A percentile compares a stretch with the other conserved stretches of the same genome.
These are phyloP conservation scores for Thraustochytrium striatum DNA, from an alignment of 352 stramenopile genomes.

Conservation along the genomic window DNA sequence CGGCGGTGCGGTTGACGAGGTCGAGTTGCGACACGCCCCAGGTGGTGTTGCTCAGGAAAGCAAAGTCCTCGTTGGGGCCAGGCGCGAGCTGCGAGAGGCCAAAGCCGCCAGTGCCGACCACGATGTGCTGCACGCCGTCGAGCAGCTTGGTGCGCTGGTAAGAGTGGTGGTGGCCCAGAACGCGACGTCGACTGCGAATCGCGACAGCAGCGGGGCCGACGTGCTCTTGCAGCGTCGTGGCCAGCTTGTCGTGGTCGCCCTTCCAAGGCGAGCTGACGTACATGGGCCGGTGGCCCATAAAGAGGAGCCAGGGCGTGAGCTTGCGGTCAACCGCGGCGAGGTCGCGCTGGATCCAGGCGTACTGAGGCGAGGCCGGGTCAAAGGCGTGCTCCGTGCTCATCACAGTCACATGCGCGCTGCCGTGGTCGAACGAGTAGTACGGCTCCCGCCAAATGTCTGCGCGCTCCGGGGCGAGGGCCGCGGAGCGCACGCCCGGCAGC, in stretches of 20 bases:
- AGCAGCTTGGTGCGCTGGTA: constrained; percentile 63
- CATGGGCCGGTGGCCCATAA: constrained; percentile 68
- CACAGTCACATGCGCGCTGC: constrained; percentile 70
- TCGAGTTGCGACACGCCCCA: constrained; percentile 40
- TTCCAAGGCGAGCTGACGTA: constrained; percentile 57
- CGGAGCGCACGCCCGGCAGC: background rate
- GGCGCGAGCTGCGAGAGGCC: background rate
- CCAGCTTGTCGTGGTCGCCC: constrained; percentile 52
- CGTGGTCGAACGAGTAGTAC: constrained; percentile 80
- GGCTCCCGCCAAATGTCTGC: constrained; percentile 4
- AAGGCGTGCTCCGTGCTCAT: constrained; percentile 71
- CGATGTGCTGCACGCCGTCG: constrained; percentile 23
- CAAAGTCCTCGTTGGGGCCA: background rate
- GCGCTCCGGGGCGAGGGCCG: background rate
- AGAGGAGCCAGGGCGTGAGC: constrained; percentile 64
- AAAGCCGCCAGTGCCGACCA: constrained; percentile 29
- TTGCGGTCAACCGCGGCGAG: constrained; percentile 60
- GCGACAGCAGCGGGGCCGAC: no score
- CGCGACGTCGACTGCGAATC: no score
- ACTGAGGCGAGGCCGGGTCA: constrained; percentile 51
- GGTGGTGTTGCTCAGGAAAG: constrained; percentile 1
- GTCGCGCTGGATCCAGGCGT: constrained; percentile 60
- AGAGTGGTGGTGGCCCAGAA: constrained; percentile 75
- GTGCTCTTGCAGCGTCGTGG: constrained; percentile 59
- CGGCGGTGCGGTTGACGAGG: constrained; percentile 27